Conservation (phyloP, 768 basidiomycete genomes). For the Pleurotus tuber-regium region DNA sequence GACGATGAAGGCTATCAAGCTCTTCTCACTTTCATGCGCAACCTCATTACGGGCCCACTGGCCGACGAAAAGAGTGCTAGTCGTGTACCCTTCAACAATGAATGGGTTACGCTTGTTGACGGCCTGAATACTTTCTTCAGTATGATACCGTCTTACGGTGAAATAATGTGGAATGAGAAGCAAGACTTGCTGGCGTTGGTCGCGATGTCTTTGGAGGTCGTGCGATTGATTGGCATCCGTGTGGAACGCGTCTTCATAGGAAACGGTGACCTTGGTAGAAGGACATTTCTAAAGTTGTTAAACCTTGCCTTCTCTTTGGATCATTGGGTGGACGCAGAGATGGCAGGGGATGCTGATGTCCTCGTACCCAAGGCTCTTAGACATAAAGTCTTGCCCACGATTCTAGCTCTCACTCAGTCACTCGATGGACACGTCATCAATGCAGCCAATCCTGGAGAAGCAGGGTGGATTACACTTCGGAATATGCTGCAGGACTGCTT, state of each 20-base stretch:
- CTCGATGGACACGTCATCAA: conserved; percentile 47
- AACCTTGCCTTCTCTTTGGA: conserved; percentile 56
- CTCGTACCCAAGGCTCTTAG: conserved; percentile 48
- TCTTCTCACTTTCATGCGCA: conserved; percentile 41
- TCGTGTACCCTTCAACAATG: conserved; percentile 30
- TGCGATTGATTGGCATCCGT: conserved; percentile 47
- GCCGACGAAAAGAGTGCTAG: conserved; percentile 26
- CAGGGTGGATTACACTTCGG: conserved; percentile 42
- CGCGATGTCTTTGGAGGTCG: conserved; percentile 51
- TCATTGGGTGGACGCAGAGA: conserved; percentile 52
- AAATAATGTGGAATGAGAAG: conserved; percentile 49
- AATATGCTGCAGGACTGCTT: conserved; percentile 39
- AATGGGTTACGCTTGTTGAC: conserved; percentile 50
- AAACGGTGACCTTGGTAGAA: conserved; percentile 43
- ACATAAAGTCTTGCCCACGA: conserved; percentile 40
- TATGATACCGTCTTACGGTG: conserved; percentile 52
- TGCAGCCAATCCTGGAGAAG: conserved; percentile 28
- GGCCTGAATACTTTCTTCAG: conserved; percentile 52
- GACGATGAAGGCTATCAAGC: conserved; percentile 32
- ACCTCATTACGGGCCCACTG: conserved; percentile 34
- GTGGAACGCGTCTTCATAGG: conserved; percentile 50
- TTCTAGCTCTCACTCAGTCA: conserved; percentile 43
- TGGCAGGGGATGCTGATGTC: conserved; percentile 33
- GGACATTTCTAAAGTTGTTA: conserved; percentile 48
- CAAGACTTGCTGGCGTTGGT: conserved; percentile 58